phyloP scores from a whole-genome alignment of 768 basidiomycete genomes.

The Auricularia auricula-judae region DNA sequence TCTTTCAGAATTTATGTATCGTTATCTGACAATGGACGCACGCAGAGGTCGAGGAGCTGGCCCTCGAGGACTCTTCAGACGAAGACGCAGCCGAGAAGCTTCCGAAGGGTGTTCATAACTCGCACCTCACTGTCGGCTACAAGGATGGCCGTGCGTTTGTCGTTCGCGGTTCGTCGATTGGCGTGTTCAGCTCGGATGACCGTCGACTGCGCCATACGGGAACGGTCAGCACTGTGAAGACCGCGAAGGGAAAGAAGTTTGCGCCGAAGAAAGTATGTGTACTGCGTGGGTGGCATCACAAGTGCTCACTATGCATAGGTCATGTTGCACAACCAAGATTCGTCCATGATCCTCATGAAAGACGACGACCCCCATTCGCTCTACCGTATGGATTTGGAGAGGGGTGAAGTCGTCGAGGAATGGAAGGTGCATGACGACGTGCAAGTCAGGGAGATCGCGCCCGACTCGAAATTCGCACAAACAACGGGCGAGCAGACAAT shows the following conservation, averaged over 20 bases:
- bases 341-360: conserved; percentile 89
- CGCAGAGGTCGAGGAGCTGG: conserved; percentile 8
- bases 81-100: conserved; percentile 33
- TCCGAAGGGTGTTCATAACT: conserved; percentile 56
- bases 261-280: conserved; percentile 67
- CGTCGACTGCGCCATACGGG: conserved; percentile 74
- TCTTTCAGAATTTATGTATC: not conserved
- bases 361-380: conserved; percentile 69
- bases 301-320: conserved; percentile 36
- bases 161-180: conserved; percentile 83
- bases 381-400: conserved; percentile 85
- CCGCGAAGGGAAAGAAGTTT: conserved; percentile 73
- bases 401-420: conserved; percentile 94
- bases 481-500: conserved; percentile 88
- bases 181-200: conserved; percentile 67
- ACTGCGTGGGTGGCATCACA: not conserved
- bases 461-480: conserved; percentile 89
- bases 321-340: conserved; percentile 95
- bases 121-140: conserved; percentile 87
- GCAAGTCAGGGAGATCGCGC: conserved; percentile 79
- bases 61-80: conserved; percentile 13
- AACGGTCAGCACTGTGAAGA: conserved; percentile 74
- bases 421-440: conserved; percentile 95
- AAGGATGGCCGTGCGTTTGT: conserved; percentile 93
- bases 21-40: conserved; percentile 2